Evolutionary conservation across 306 rosid species (phyloP), one percentile per base, ranked within the genome.

Genomic region (Acacia crassicarpa): DNA sequence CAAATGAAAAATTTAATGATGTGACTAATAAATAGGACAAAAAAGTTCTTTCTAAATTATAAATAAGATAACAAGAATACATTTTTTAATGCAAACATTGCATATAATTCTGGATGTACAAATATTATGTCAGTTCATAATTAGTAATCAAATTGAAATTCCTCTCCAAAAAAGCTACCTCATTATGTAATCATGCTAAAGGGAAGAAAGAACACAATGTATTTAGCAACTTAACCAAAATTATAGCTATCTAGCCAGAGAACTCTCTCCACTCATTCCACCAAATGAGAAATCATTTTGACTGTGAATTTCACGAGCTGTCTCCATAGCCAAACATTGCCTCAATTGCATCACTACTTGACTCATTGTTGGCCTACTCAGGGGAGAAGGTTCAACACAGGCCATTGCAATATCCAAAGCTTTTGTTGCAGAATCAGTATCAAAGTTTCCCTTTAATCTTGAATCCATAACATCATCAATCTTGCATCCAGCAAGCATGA

Each of bases 331-430:
- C 32, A 83, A 83, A 78, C 82, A 74, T 30, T 78, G 84, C 74
- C 76, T 81, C 0, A 87, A 59, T 74, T 84, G 86, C 75, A 72
- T 72, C 35, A 78, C 86, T 11, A 87, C 87, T 32, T 53, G 56
- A 6, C 19, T 78, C 90, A 87, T 87, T 67, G 49, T 69, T 84
- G 90, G 90, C 78, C 88, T 84, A 9, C 71, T 66, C 32, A 54
- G 67, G 19, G 86, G 65, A 66, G 61, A 17, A 16, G 75, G 17
- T 75, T 80, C 70, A 5, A 84, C 90, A 78, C 88, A 87, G 65
- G 80, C 78, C 84, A 79, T 82, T 81, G 90, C 88, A 78, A 2
- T 59, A 43, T 84, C 86, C 6, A 84, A 78, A 12, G 10, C 76
- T 74, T 79, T 84, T 19, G 59, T 75, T 71, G 80, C 86, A 16